Evolutionary conservation across 441 rosid species (phyloP).

Genomic region (Gossypium aridum): DNA sequence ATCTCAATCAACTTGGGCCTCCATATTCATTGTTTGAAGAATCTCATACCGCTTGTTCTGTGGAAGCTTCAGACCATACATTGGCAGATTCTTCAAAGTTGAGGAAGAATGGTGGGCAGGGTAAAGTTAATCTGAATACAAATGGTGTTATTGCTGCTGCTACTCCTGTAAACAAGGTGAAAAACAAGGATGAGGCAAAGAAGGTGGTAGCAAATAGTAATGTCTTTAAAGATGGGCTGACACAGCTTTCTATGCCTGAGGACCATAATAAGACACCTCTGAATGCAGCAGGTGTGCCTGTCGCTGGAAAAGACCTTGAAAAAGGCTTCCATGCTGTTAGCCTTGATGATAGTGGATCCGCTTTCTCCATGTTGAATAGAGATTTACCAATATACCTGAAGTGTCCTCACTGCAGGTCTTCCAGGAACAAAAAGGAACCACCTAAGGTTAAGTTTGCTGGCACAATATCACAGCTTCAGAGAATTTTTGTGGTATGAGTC

Average conservation of each 20-base stretch:
- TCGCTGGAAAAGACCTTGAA: slow-evolving; percentile 30
- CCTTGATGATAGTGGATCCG: slow-evolving; percentile 45
- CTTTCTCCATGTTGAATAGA: slow-evolving; percentile 56
- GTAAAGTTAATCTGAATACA: slow-evolving; percentile 39
- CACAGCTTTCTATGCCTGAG: slow-evolving; percentile 24
- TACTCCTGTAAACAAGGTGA: slow-evolving; percentile 34
- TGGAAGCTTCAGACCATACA: slow-evolving; percentile 28
- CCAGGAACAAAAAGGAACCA: slow-evolving; percentile 39
- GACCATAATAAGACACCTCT: slow-evolving; percentile 28
- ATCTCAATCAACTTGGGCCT: slow-evolving; percentile 58
- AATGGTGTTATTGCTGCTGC: slow-evolving; percentile 27
- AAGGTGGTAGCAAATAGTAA: slow-evolving; percentile 29
- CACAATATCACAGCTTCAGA: slow-evolving; percentile 68
- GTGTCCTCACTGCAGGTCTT: slow-evolving; percentile 57
- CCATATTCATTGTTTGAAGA: slow-evolving; percentile 40
- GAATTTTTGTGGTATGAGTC: slow-evolving; percentile 66
- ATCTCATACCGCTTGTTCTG: slow-evolving; percentile 21
- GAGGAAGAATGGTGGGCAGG: slow-evolving; percentile 33
- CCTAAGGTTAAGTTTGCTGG: slow-evolving; percentile 54
- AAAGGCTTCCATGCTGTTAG: slow-evolving; percentile 34
- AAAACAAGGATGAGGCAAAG: slow-evolving; percentile 37
- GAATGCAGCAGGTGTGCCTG: slow-evolving; percentile 20
- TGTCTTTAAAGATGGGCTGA: slow-evolving; percentile 17
- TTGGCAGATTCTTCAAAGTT: slow-evolving; percentile 31
- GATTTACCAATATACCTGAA: slow-evolving; percentile 64